Evolutionary conservation across 164 flowering plant genomes (phyloP).

Genomic region (Malania oleifera): DNA sequence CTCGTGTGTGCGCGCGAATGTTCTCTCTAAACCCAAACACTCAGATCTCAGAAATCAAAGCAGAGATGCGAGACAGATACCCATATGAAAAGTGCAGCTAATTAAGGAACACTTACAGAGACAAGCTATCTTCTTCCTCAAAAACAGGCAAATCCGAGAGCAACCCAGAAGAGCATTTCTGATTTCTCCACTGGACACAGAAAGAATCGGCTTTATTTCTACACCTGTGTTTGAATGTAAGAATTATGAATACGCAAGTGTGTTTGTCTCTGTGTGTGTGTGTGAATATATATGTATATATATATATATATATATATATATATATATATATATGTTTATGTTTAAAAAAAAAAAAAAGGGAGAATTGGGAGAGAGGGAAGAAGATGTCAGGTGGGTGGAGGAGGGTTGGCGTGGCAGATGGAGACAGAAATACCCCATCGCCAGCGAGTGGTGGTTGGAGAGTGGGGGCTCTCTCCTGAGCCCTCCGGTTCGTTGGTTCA

Average conservation of each 20-base stretch:
- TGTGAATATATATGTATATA: neutral
- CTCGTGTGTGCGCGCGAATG: no score
- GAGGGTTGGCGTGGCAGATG: conserved; percentile 19
- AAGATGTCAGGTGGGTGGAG: conserved; percentile 31
- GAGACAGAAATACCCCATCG: conserved; percentile 30
- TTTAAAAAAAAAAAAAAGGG: neutral
- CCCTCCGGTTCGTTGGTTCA: no score
- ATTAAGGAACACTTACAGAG: conserved; percentile 9
- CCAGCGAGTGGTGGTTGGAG: conserved; percentile 34
- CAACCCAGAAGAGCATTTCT: conserved; percentile 15
- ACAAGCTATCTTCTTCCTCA: conserved; percentile 3
- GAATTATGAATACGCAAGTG: no score
- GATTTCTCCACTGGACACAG: neutral
- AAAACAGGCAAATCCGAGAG: conserved; percentile 16
- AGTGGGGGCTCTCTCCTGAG: conserved; percentile 7
- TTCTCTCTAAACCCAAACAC: no score
- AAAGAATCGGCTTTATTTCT: conserved; percentile 2
- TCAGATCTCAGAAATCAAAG: neutral
- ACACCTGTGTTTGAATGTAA: no score
- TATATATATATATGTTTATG: neutral
- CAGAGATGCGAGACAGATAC: neutral
- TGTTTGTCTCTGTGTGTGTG: no score
- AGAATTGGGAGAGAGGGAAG: conserved; percentile 21
- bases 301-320: neutral
- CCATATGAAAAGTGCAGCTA: neutral